Conservation (phyloP, 139 green algal species). For the Chlamydomonas incerta region DNA sequence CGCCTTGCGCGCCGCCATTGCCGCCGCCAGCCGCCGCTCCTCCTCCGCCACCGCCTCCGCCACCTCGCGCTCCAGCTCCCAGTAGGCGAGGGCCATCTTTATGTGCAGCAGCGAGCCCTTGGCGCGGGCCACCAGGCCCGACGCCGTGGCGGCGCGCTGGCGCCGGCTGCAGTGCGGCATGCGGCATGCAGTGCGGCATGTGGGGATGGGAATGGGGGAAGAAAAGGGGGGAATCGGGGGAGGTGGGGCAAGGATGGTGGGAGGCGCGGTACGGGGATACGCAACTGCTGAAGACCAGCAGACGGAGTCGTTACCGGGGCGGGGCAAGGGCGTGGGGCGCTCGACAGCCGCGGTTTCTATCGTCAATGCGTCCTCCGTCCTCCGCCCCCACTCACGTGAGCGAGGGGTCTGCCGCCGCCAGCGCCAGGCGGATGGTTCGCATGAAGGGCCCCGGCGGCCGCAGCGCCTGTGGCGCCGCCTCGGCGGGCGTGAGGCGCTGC, state of each 20-base stretch:
- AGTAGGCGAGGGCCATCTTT: constrained; percentile 1
- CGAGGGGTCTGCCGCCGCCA: neutral
- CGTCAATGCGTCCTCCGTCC: too few relatives aligned
- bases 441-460: neutral
- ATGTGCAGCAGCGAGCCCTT: constrained; percentile 14
- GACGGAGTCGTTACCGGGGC: too few relatives aligned
- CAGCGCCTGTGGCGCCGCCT: neutral
- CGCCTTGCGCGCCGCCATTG: neutral
- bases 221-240: too few relatives aligned
- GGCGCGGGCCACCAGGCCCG: neutral
- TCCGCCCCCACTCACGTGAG: too few relatives aligned
- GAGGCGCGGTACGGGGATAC: too few relatives aligned
- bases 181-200: too few relatives aligned
- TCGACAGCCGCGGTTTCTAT: too few relatives aligned
- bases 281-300: too few relatives aligned
- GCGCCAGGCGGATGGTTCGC: constrained; percentile 8
- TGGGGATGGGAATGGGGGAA: too few relatives aligned
- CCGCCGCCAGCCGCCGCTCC: neutral
- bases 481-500: neutral
- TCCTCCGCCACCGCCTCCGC: neutral
- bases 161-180: neutral
- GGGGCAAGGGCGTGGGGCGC: too few relatives aligned
- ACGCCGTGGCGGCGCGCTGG: neutral
- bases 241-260: too few relatives aligned
- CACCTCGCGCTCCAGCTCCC: neutral